Percentiles rank a stretch among this genome's conserved stretches.
phyloP scores from a whole-genome alignment of 139 green algal genomes.

The Dunaliella primolecta region DNA sequence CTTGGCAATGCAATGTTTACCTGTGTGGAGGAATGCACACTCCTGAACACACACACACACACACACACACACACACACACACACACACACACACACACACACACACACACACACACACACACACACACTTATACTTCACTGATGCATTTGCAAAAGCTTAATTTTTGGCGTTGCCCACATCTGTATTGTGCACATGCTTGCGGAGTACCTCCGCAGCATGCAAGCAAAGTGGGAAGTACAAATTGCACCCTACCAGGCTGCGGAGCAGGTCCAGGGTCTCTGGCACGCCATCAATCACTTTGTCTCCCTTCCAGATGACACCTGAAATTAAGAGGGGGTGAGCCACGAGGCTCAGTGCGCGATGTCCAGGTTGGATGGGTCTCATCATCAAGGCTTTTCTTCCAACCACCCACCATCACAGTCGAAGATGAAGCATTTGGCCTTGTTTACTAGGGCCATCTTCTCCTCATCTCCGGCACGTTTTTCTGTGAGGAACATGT shows the following conservation, averaged over 20 bases:
- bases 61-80: constrained; percentile 3
- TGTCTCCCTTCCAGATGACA: constrained; percentile 97
- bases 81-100: not conserved
- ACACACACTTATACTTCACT: not conserved
- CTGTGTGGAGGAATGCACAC: not conserved
- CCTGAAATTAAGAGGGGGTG: constrained; percentile 44
- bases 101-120: not conserved
- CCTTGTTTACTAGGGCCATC: constrained; percentile 76
- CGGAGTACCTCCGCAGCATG: too few relatives aligned
- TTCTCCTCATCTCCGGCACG: constrained; percentile 55
- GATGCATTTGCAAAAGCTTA: not conserved
- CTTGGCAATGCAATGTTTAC: not conserved
- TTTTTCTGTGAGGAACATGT: too few relatives aligned
- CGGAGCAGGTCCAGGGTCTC: constrained; percentile 94
- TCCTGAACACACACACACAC: not conserved
- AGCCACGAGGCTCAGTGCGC: too few relatives aligned
- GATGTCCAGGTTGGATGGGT: not conserved
- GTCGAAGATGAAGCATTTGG: constrained; percentile 99
- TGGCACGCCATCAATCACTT: constrained; percentile 93
- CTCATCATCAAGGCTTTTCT: too few relatives aligned
- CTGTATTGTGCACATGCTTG: too few relatives aligned
- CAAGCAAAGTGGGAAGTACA: too few relatives aligned
- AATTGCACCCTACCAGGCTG: constrained; percentile 59
- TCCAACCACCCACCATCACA: constrained; percentile 88
- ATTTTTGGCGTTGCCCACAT: not conserved